These are phyloP conservation scores for Pyrenochaeta sp. DNA, from an alignment of 2,329 filamentous ascomycete species.

Conservation along the genomic window DNA sequence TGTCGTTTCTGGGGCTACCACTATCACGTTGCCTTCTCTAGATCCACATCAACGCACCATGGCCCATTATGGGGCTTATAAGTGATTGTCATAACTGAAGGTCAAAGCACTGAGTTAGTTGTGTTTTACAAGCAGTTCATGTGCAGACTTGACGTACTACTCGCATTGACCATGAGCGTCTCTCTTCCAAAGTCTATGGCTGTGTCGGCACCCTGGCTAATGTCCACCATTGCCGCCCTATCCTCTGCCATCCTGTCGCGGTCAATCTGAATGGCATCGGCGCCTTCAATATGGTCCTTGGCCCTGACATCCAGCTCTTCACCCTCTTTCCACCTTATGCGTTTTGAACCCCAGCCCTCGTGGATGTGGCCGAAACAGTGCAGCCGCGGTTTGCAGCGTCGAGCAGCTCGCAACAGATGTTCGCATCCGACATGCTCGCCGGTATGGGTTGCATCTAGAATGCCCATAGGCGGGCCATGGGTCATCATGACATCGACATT, in stretches of 20 bases:
- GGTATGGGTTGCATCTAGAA: constrained; percentile 56
- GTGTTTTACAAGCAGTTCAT: no score
- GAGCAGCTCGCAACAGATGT: constrained; percentile 61
- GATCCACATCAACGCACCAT: constrained; percentile 65
- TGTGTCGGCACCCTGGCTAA: constrained; percentile 33
- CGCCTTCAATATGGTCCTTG: constrained; percentile 27
- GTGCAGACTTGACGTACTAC: constrained; percentile 33
- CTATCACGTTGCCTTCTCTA: constrained; percentile 26
- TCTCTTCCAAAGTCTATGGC: constrained; percentile 57
- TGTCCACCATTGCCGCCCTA: constrained; percentile 41
- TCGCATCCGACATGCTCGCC: constrained; percentile 61
- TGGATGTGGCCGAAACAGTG: constrained; percentile 72
- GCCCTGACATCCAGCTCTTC: constrained; percentile 24
- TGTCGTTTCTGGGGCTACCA: no score
- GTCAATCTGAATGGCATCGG: constrained; percentile 26
- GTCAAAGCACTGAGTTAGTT: no score
- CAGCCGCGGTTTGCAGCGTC: constrained; percentile 61
- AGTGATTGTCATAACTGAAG: constrained; percentile 55
- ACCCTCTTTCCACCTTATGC: constrained; percentile 49
- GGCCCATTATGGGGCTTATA: constrained; percentile 62
- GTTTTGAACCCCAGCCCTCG: constrained; percentile 55
- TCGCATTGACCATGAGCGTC: constrained; percentile 67
- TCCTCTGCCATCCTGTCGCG: constrained; percentile 25
- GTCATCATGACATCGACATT: constrained; percentile 67
- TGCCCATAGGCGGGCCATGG: constrained; percentile 64